Evolutionary conservation across 192 early-diverging fungal genomes (phyloP), one percentile per base, ranked within the genome.

Genomic region (Gryganskiella cystojenkinii): DNA sequence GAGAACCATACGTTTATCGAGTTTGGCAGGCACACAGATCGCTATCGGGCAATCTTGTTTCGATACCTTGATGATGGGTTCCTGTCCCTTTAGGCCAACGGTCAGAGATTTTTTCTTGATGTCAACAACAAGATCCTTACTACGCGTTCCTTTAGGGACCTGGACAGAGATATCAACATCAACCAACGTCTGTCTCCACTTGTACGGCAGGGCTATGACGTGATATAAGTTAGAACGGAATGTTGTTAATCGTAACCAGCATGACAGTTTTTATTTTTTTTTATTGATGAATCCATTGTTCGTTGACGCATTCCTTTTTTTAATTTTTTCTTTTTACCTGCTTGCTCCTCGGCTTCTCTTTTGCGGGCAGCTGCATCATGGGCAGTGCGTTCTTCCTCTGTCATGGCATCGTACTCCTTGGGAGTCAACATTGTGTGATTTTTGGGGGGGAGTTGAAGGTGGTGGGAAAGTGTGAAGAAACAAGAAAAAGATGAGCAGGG

Each of bases 161-260:
- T 89, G 79, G 28, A 94, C 76, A 0, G 85, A 84, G 10, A 96
- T 37, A 64, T 93, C 92, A n/a, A 96, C 91, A 30, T 96, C 95
- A 46, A 83, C 82, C 60, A 96, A 82, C 4, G 92, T 94, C 78
- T 96, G 95, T 45, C 82, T 89, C 94, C 94, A 96, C 30, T 74
- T 81, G 74, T 93, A 94, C 13, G 93, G 93, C 9, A 92, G 82
- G 5, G 83, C 91, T 83, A n/a, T n/a, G n/a, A n/a, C n/a, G n/a
- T n/a, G n/a, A n/a, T n/a, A n/a, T n/a, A n/a, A n/a, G 37, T 34
- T 46, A 60, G 15, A 62, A 61, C 33, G 20, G 47, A 59, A 24
- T 40, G 33, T 13, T 42, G 14, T 33, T 8, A 45, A 30, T 30
- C 25, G 17, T 17, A 35, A 2, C 5, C 37, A 31, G 59, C 54